These are phyloP conservation scores for Fragilariopsis cylindrus DNA, from an alignment of 108 stramenopile species.

Conservation along the genomic window DNA sequence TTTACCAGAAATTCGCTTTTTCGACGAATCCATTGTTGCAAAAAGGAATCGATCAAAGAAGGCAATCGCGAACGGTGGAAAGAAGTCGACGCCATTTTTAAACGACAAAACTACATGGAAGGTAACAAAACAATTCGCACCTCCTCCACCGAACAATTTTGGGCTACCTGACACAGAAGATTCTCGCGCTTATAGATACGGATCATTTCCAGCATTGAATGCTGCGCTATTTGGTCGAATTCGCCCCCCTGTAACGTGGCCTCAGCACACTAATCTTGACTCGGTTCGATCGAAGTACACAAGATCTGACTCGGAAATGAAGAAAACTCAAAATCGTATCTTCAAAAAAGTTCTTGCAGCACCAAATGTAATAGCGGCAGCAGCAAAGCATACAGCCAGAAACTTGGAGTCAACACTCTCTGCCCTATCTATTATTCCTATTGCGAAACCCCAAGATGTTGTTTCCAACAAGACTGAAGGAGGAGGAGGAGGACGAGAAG, in stretches of 20 bases:
- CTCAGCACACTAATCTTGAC: slow-evolving; percentile 10
- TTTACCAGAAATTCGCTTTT: slow-evolving; percentile 78
- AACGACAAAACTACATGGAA: slow-evolving; percentile 47
- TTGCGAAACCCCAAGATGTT: not conserved
- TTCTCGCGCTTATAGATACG: slow-evolving; percentile 37
- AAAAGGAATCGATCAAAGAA: slow-evolving; percentile 81
- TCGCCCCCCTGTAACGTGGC: slow-evolving; percentile 36
- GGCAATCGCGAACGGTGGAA: slow-evolving; percentile 43
- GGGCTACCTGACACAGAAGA: slow-evolving; percentile 48
- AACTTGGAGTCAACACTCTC: slow-evolving; percentile 33
- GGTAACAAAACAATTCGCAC: slow-evolving; percentile 47
- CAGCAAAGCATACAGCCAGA: slow-evolving; percentile 20
- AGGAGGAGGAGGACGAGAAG: not conserved
- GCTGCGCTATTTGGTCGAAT: slow-evolving; percentile 37
- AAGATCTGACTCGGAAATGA: slow-evolving; percentile 1
- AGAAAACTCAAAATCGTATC: slow-evolving; percentile 29
- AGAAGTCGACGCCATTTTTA: slow-evolving; percentile 78
- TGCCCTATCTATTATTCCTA: slow-evolving; percentile 2
- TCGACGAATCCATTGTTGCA: slow-evolving; percentile 86
- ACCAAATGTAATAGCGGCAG: slow-evolving; percentile 20
- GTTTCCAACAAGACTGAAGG: not conserved
- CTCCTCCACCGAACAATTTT: slow-evolving; percentile 53
- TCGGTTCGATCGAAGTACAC: slow-evolving; percentile 1
- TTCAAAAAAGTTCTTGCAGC: slow-evolving; percentile 17
- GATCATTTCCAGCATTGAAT: slow-evolving; percentile 47